Evolutionary conservation across 352 stramenopile genomes (phyloP), one percentile per base, ranked within the genome.

Genomic region (Globisporangium nunn): DNA sequence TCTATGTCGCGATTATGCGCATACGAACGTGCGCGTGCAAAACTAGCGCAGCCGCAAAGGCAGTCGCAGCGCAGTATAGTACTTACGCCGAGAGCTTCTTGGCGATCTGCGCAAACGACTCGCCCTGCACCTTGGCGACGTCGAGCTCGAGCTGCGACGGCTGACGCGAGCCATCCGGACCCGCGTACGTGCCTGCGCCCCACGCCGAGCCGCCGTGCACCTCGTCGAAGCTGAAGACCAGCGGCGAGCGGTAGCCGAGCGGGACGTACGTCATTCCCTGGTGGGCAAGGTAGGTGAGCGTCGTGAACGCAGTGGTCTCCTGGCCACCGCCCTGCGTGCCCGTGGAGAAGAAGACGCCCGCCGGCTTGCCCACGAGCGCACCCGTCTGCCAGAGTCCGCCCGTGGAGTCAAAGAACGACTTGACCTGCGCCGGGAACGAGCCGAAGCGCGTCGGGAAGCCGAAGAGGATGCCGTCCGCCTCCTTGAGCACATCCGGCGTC

Each of bases 221-320:
- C 66, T 88, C 85, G 14, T 90, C 74, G 53, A 91, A 72, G 71
- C 85, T 90, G 64, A 84, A 89, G 51, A 91, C 62, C 18, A 78
- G 56, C 14, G 68, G 70, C 12, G 60, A 75, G 56, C 77, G 77
- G 66, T 84, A 87, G 61, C 88, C 91, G n/a, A 96, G 63, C 37
- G 91, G 89, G 54, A 98, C 85, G 60, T 87, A 98, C 17, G 89
- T 81, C 80, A 97, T 86, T 45, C 91, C 91, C 33, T 97, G 87
- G 74, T 97, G 86, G 0, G 83, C 65, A 23, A 97, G 72, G 72
- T 96, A 96, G 0, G 87, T 87, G n/a, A 97, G 75, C 56, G 4
- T n/a, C n/a, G 87, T 93, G 28, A 95, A 70, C 15, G 77, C 80
- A 12, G 86, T 93, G 40, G 88, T 97, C 68, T 97, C 91, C 74